Conservation (phyloP, 1,139 yeast genomes). For the Zhuliangozyma parablackwelliae region DNA sequence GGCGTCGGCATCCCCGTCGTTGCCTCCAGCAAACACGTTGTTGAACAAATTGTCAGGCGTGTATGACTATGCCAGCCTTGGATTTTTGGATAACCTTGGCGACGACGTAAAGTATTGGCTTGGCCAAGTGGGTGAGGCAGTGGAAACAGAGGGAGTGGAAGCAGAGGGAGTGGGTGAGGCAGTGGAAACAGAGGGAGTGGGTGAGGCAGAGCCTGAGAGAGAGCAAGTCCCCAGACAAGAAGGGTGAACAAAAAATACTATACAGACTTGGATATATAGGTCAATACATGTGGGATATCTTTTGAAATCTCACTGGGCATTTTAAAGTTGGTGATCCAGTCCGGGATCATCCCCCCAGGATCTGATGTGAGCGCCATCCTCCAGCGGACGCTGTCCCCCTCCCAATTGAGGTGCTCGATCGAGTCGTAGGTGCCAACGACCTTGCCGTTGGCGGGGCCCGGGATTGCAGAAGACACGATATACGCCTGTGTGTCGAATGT, state of each 20-base stretch:
- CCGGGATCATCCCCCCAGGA: slow-evolving; percentile 65
- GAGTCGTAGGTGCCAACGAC: slow-evolving; percentile 53
- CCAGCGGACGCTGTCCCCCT: slow-evolving; percentile 48
- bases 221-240: no score
- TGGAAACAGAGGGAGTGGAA: not conserved
- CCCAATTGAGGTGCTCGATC: slow-evolving; percentile 47
- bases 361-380: slow-evolving; percentile 60
- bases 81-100: slow-evolving; percentile 41
- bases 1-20: not conserved
- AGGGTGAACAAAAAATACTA: no score
- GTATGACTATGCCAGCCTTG: slow-evolving; percentile 26
- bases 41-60: slow-evolving; percentile 18
- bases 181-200: not conserved
- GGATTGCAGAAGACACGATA: slow-evolving; percentile 50
- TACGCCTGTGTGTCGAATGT: slow-evolving; percentile 30
- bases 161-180: not conserved
- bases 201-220: not conserved
- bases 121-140: slow-evolving; percentile 12
- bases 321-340: slow-evolving; percentile 54
- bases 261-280: slow-evolving; percentile 30
- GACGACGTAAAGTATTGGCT: slow-evolving; percentile 44
- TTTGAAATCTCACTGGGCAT: slow-evolving; percentile 56
- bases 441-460: slow-evolving; percentile 17
- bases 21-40: slow-evolving; percentile 1
- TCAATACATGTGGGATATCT: slow-evolving; percentile 62